These are phyloP conservation scores for Oryza brachyantha DNA, from an alignment of 176 grass and related monocot genomes.

Conservation along the genomic window DNA sequence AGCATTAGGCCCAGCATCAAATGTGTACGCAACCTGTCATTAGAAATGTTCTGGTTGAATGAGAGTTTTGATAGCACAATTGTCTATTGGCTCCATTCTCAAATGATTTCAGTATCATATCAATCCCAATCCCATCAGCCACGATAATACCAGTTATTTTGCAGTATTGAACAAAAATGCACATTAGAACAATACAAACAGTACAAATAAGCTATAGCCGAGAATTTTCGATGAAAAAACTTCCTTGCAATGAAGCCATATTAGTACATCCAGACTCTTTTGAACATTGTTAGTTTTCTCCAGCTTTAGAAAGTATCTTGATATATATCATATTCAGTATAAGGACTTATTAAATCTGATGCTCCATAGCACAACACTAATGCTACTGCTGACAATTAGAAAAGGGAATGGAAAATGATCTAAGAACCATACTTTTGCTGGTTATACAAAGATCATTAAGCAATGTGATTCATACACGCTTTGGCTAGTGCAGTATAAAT, in stretches of 20 bases:
- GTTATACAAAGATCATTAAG: neutral
- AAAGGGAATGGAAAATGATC: neutral
- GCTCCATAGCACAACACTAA: neutral
- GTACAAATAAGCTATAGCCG: neutral
- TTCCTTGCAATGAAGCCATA: neutral
- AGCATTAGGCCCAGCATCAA: constrained; percentile 91
- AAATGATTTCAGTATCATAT: neutral
- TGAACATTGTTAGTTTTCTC: neutral
- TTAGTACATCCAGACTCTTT: too few relatives aligned
- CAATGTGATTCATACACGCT: neutral
- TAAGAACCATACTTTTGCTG: neutral
- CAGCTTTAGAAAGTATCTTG: neutral
- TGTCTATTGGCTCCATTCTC: neutral
- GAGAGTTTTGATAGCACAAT: neutral
- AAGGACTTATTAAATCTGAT: neutral
- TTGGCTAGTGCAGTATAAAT: neutral
- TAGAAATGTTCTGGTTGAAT: neutral
- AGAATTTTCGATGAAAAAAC: neutral
- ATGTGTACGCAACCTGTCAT: constrained; percentile 82
- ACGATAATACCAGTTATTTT: neutral
- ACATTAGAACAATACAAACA: neutral
- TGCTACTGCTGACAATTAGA: neutral
- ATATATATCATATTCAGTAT: neutral
- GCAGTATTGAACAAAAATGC: constrained; percentile 7
- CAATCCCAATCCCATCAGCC: neutral